These are phyloP conservation scores for Ramaria rubella DNA, from an alignment of 768 basidiomycete genomes.

Conservation along the genomic window DNA sequence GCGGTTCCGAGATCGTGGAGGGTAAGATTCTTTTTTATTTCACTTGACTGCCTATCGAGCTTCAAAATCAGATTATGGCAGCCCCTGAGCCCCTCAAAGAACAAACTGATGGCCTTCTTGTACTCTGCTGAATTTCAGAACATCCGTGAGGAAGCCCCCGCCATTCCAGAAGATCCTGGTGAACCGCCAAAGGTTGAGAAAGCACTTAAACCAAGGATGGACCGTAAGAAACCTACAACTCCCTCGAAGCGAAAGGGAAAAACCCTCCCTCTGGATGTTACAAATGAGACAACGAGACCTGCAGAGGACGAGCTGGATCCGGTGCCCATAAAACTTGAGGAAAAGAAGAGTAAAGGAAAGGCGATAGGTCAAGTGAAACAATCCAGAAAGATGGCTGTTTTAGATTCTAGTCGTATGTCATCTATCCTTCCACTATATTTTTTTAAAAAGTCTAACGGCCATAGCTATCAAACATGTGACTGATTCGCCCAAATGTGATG, in stretches of 20 bases:
- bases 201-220: not conserved
- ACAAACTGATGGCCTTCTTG: not conserved
- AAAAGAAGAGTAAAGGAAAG: not conserved
- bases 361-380: not conserved
- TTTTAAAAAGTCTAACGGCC: too few relatives aligned
- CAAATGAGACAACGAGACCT: not conserved
- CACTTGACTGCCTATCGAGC: too few relatives aligned
- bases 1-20: constrained; percentile 1
- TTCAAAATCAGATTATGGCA: not conserved
- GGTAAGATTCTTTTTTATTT: not conserved
- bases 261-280: not conserved
- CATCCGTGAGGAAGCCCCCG: not conserved
- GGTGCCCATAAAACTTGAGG: not conserved
- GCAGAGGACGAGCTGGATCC: not conserved
- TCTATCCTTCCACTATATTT: not conserved
- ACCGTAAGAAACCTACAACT: not conserved
- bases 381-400: not conserved
- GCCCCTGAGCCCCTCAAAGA: constrained; percentile 6
- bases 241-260: not conserved
- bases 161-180: not conserved
- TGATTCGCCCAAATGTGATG: too few relatives aligned
- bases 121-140: not conserved
- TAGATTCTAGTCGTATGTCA: not conserved
- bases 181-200: not conserved
- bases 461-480: too few relatives aligned